Percentiles rank a stretch among this genome's conserved stretches.
These are phyloP conservation scores for Camelina neglecta DNA, from an alignment of 345 rosid genomes.

Conservation along the genomic window DNA sequence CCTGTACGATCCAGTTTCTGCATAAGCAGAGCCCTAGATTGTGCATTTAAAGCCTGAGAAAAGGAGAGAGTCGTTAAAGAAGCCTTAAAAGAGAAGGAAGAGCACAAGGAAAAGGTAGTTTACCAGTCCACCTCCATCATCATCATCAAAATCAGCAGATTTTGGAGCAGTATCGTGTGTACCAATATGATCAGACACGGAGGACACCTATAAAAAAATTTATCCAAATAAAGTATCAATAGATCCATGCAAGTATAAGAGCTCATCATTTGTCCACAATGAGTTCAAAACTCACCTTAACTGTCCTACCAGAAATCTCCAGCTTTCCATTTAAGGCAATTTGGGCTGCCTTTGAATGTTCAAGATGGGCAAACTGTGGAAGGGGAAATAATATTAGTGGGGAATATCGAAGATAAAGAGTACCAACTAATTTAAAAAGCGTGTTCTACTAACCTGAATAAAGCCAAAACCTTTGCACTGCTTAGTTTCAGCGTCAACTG, in stretches of 20 bases:
- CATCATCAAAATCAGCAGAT: conserved; percentile 94
- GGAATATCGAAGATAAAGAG: conserved; percentile 1
- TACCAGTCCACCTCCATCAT: conserved; percentile 96
- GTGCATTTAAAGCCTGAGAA: conserved; percentile 83
- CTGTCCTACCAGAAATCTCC: conserved; percentile 87
- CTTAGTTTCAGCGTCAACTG: conserved; percentile 87
- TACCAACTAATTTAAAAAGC: conserved; percentile 27
- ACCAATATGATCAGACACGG: conserved; percentile 87
- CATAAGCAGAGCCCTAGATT: conserved; percentile 88
- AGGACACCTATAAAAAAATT: conserved; percentile 68
- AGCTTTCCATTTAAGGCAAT: conserved; percentile 82
- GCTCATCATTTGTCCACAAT: conserved; percentile 2
- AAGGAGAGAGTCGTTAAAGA: background rate
- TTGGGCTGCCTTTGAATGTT: conserved; percentile 91
- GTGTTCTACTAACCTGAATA: conserved; percentile 71
- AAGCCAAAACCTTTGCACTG: conserved; percentile 98
- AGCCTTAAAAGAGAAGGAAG: background rate
- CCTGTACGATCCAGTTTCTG: conserved; percentile 91
- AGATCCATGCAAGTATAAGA: background rate
- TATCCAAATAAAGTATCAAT: background rate
- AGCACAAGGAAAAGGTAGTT: conserved; percentile 35
- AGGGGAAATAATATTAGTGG: conserved; percentile 11
- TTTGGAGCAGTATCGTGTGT: conserved; percentile 74
- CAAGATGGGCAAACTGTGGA: conserved; percentile 85
- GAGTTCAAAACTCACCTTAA: conserved; percentile 62